These are phyloP conservation scores for Naematelia encephala DNA, from an alignment of 768 basidiomycete genomes.

Conservation along the genomic window DNA sequence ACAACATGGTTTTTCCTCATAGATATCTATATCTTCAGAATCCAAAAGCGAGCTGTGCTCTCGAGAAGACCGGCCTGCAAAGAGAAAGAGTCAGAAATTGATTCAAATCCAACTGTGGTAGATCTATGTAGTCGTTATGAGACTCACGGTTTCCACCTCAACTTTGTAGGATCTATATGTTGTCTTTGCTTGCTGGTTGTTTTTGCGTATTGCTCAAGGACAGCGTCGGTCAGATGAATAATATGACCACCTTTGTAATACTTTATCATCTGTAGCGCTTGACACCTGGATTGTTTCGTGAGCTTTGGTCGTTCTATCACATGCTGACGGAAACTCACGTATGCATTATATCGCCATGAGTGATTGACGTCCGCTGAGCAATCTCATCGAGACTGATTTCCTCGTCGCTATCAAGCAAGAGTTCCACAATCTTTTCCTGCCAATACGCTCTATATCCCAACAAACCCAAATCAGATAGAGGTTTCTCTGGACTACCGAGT, in stretches of 20 bases:
- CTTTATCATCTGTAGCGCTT: conserved; percentile 89
- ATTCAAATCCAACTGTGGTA: neutral
- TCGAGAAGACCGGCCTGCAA: conserved; percentile 32
- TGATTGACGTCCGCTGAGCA: conserved; percentile 90
- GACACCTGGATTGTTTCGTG: conserved; percentile 62
- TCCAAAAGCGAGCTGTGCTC: conserved; percentile 38
- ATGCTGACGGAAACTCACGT: conserved; percentile 77
- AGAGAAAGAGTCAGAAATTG: conserved; percentile 9
- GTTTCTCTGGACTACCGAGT: conserved; percentile 96
- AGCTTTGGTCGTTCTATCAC: too few relatives aligned
- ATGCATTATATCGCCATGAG: conserved; percentile 94
- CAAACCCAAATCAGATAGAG: conserved; percentile 87
- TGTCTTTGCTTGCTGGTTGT: conserved; percentile 71
- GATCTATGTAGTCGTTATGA: conserved; percentile 51
- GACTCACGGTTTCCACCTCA: conserved; percentile 93
- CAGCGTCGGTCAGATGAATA: conserved; percentile 83
- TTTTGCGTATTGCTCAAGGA: conserved; percentile 87
- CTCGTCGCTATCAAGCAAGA: conserved; percentile 64
- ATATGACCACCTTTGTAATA: conserved; percentile 94
- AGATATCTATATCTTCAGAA: too few relatives aligned
- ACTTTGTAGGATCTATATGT: conserved; percentile 70
- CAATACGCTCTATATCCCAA: conserved; percentile 93
- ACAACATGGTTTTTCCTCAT: conserved; percentile 1
- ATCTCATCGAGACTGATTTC: conserved; percentile 95
- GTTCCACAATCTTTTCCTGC: conserved; percentile 92